phyloP scores from a whole-genome alignment of 768 basidiomycete species.

The Piloderma croceum region DNA sequence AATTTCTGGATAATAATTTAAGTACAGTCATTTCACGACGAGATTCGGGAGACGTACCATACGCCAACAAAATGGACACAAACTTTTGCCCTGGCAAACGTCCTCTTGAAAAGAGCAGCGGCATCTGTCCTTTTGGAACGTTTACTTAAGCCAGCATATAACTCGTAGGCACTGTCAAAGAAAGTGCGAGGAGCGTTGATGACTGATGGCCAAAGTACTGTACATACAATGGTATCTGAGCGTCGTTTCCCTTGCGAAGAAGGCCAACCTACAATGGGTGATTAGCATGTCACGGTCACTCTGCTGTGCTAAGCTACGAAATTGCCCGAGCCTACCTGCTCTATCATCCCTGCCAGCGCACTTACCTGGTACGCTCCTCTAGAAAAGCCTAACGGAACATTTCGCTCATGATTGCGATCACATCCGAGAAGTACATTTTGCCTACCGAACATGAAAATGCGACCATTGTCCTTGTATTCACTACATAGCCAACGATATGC shows the following conservation, averaged over 20 bases:
- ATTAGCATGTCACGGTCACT: not conserved
- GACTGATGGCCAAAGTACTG: not conserved
- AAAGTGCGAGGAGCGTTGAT: conserved; percentile 3
- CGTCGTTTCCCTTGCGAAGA: conserved; percentile 33
- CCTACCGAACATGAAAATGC: conserved; percentile 37
- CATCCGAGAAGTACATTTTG: not conserved
- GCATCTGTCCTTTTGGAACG: conserved; percentile 13
- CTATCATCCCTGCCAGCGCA: conserved; percentile 39
- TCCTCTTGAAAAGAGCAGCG: conserved; percentile 24
- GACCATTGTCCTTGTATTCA: conserved; percentile 32
- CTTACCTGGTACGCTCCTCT: conserved; percentile 44
- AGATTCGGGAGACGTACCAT: conserved; percentile 26
- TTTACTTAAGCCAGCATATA: conserved; percentile 24
- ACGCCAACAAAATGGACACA: conserved; percentile 40
- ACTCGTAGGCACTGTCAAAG: conserved; percentile 30
- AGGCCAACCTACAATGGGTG: conserved; percentile 31
- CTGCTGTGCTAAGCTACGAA: not conserved
- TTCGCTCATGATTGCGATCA: not conserved
- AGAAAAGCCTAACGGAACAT: conserved; percentile 33
- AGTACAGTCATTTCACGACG: not conserved
- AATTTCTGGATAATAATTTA: not conserved
- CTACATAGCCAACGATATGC: conserved; percentile 40
- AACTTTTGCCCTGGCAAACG: conserved; percentile 27
- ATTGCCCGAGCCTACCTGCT: conserved; percentile 19
- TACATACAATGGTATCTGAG: conserved; percentile 35